phyloP scores from a whole-genome alignment of 768 basidiomycete genomes.

The Termitomyces sp. region DNA sequence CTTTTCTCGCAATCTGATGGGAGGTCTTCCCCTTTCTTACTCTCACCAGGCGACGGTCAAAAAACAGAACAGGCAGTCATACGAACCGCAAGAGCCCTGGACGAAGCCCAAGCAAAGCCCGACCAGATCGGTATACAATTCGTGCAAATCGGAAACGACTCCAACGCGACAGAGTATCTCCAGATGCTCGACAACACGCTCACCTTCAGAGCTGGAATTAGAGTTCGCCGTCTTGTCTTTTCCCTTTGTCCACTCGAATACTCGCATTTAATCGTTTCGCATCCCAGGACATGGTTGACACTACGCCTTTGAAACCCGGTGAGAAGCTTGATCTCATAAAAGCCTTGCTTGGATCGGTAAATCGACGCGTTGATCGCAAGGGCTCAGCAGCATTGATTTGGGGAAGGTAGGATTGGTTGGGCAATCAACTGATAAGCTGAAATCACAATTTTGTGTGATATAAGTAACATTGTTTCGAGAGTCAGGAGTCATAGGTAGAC shows the following conservation, averaged over 20 bases:
- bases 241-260: background rate
- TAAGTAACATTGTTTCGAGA: no score
- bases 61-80: conserved; percentile 38
- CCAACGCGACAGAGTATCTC: conserved; percentile 20
- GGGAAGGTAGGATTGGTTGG: background rate
- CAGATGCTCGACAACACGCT: background rate
- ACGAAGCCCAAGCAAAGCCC: conserved; percentile 36
- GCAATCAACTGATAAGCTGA: background rate
- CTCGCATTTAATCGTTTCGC: no score
- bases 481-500: no score
- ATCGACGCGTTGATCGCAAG: conserved; percentile 26
- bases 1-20: no score
- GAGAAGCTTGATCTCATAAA: conserved; percentile 48
- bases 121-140: conserved; percentile 27
- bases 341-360: conserved; percentile 58
- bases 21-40: background rate
- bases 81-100: conserved; percentile 35
- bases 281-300: conserved; percentile 61
- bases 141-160: conserved; percentile 13
- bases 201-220: conserved; percentile 19
- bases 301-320: conserved; percentile 38
- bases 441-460: no score
- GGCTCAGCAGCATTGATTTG: conserved; percentile 4
- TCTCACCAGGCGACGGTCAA: conserved; percentile 22
- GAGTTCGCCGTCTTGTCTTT: conserved; percentile 24